Evolutionary conservation across 176 grass and related monocot species (phyloP), one percentile per base, ranked within the genome.

Genomic region (Musa beccarii): DNA sequence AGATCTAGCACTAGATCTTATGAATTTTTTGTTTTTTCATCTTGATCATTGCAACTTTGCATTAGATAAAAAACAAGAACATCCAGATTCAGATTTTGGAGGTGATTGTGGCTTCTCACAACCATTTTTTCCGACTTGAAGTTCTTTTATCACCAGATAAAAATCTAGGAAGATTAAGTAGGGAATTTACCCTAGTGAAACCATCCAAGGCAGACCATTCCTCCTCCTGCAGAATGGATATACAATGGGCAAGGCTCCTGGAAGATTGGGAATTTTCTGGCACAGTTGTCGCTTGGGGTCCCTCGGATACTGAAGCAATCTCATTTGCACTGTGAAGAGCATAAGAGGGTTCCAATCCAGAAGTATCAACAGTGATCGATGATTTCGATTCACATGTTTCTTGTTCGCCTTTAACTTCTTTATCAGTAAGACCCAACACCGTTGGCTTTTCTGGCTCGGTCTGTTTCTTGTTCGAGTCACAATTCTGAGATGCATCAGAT

Each of bases 131-230:
- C 84, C 86, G 78, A 74, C 75, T 86, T 20, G 80, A 70, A 0
- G 90, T 87, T 80, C 17, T 79, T 82, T 85, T 89, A 24, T 99
- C 95, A 0, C 82, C 72, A 19, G 88, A 82, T 1, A 94, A 61
- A 68, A 89, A 89, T 80, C 95, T 87, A 1, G 95, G 95, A 61
- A 99, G 86, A 80, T 91, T 94, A 73, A 94, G 51, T 68, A 94
- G 88, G 59, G 90, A 99, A 73, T 99, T 99, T 23, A 90, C 88
- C 52, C 95, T 75, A 0, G 88, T 91, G 34, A 99, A 80, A 1
- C 90, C 95, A 86, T 98, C 88, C 0, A 98, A 86, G 1, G 90
- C 95, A 11, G 95, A 91, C 95, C 90, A 98, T 81, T 99, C 95
- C 52, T 99, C 95, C 57, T 98, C 90, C 78, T 99, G 88, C 0